These are phyloP conservation scores for Physaria fendleri DNA, from an alignment of 345 rosid genomes.

Conservation along the genomic window DNA sequence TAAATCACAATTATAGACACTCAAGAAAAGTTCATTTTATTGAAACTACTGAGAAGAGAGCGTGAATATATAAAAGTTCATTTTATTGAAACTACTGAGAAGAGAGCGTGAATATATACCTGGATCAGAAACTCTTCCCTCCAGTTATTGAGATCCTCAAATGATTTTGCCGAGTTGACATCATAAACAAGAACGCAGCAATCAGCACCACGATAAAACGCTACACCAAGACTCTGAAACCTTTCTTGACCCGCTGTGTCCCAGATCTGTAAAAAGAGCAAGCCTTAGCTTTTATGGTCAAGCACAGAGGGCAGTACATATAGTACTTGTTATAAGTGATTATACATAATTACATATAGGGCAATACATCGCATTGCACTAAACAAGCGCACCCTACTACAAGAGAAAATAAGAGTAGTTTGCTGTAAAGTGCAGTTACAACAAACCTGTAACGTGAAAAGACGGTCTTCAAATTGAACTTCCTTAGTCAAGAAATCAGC, in stretches of 20 bases:
- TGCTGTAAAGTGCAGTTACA: neutral
- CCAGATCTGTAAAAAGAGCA: slow-evolving; percentile 51
- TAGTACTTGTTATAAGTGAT: no score
- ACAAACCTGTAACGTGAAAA: slow-evolving; percentile 87
- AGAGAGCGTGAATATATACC: slow-evolving; percentile 27
- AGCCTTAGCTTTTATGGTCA: neutral
- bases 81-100: neutral
- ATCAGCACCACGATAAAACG: slow-evolving; percentile 90
- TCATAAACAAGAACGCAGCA: slow-evolving; percentile 91
- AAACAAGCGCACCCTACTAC: neutral
- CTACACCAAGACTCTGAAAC: slow-evolving; percentile 89
- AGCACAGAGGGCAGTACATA: neutral
- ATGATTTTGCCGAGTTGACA: slow-evolving; percentile 77
- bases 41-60: neutral
- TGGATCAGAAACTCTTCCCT: slow-evolving; percentile 86
- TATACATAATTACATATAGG: no score
- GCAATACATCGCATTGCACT: neutral
- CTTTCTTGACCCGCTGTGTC: slow-evolving; percentile 95
- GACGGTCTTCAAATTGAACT: slow-evolving; percentile 80
- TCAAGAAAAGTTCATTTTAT: neutral
- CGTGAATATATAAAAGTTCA: neutral
- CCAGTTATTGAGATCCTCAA: slow-evolving; percentile 90
- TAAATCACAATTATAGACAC: neutral
- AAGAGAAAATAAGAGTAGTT: neutral
- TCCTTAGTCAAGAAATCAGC: slow-evolving; percentile 96